These are phyloP conservation scores for Arthrobotrys musiformis DNA, from an alignment of 2,329 filamentous ascomycete genomes.

Conservation along the genomic window DNA sequence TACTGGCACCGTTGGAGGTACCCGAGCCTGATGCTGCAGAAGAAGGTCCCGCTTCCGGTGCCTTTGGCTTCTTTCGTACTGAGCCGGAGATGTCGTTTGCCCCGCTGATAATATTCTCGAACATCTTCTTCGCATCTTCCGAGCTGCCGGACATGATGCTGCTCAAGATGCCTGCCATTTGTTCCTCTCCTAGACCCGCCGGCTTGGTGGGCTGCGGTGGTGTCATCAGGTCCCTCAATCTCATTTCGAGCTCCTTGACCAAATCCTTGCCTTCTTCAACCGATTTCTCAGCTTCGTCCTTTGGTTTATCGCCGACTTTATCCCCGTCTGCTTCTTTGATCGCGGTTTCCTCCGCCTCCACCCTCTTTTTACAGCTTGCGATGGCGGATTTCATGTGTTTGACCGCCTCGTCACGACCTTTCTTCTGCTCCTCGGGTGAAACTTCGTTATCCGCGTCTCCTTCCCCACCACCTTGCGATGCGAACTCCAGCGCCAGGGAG, in stretches of 20 bases:
- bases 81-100: constrained; percentile 80
- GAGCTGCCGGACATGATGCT: constrained; percentile 72
- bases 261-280: constrained; percentile 82
- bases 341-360: constrained; percentile 56
- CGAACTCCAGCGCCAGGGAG: constrained; percentile 92
- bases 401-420: constrained; percentile 64
- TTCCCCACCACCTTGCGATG: constrained; percentile 61
- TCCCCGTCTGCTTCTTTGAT: constrained; percentile 66
- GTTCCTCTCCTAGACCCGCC: constrained; percentile 61
- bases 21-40: constrained; percentile 30
- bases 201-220: constrained; percentile 20
- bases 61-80: constrained; percentile 72
- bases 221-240: constrained; percentile 66
- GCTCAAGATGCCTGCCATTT: constrained; percentile 72
- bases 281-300: constrained; percentile 71
- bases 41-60: constrained; percentile 59
- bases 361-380: constrained; percentile 57
- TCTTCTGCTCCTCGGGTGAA: constrained; percentile 69
- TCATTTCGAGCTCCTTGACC: constrained; percentile 79
- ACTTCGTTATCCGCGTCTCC: constrained; percentile 70
- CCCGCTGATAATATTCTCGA: constrained; percentile 77
- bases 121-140: constrained; percentile 71
- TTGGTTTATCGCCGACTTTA: constrained; percentile 61
- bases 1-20: constrained; percentile 26
- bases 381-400: constrained; percentile 59